A percentile compares a stretch with the other conserved stretches of the same genome.
Evolutionary conservation across 2,329 filamentous ascomycete genomes (phyloP).

Genomic region (Verticillium dahliae): DNA sequence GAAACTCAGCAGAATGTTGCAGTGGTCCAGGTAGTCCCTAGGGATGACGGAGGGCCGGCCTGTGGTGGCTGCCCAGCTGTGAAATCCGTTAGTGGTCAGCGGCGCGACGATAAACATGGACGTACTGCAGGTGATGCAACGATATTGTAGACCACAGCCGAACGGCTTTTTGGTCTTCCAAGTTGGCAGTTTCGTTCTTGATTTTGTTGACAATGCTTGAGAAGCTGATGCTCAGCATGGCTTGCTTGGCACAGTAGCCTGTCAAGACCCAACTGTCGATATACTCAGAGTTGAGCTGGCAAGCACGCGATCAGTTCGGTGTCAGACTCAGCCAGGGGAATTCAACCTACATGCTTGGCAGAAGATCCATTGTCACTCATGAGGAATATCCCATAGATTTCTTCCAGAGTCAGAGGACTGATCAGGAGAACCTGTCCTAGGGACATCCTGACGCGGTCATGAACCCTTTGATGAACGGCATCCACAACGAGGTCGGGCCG

Average conservation of each 20-base stretch:
- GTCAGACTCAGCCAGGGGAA: neutral
- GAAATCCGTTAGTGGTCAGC: neutral
- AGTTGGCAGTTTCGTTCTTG: constrained; percentile 20
- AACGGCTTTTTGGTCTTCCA: constrained; percentile 25
- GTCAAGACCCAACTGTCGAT: constrained; percentile 35
- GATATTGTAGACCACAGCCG: constrained; percentile 29
- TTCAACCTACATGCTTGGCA: neutral
- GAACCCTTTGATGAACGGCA: constrained; percentile 27
- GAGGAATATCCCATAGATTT: constrained; percentile 31
- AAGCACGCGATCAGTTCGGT: neutral
- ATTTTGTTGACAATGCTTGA: constrained; percentile 30
- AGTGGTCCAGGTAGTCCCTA: constrained; percentile 28
- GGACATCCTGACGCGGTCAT: constrained; percentile 29
- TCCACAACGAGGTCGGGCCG: constrained; percentile 3
- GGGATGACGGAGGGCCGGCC: constrained; percentile 30
- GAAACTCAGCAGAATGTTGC: constrained; percentile 30
- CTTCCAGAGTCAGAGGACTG: constrained; percentile 31
- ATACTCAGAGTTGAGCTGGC: constrained; percentile 20
- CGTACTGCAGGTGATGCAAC: constrained; percentile 28
- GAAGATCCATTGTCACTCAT: constrained; percentile 18
- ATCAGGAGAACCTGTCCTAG: constrained; percentile 30
- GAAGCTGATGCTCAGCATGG: constrained; percentile 35
- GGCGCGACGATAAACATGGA: neutral
- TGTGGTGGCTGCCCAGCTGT: constrained; percentile 32
- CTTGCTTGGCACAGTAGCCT: constrained; percentile 29